Percentiles rank a stretch among this genome's conserved stretches.
phyloP scores from a whole-genome alignment of 306 rosid genomes.

The Acacia confusa region DNA sequence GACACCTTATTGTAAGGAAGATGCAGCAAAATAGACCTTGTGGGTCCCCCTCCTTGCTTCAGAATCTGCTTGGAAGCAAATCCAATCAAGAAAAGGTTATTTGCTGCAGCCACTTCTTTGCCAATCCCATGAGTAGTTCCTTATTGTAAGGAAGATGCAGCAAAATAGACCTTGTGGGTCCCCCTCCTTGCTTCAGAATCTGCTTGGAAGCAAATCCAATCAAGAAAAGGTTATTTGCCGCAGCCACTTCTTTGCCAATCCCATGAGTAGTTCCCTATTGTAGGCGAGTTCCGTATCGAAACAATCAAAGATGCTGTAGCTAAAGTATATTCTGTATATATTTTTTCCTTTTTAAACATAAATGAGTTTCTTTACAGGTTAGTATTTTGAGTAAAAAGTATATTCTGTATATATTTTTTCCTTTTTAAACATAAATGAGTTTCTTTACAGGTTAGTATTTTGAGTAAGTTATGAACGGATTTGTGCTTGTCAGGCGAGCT shows the following conservation, averaged over 20 bases:
- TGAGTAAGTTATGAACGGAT: not conserved
- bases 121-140: slow-evolving; percentile 77
- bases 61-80: slow-evolving; percentile 53
- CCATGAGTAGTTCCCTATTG: slow-evolving; percentile 67
- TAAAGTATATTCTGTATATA: not conserved
- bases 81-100: slow-evolving; percentile 40
- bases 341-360: not conserved
- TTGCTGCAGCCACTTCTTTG: slow-evolving; percentile 70
- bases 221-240: slow-evolving; percentile 45
- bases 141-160: slow-evolving; percentile 80
- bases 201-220: slow-evolving; percentile 50
- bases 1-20: slow-evolving; percentile 68
- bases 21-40: slow-evolving; percentile 57
- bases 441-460: not conserved
- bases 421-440: not conserved
- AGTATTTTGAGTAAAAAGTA: not conserved
- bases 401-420: too few relatives aligned
- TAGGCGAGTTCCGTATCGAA: slow-evolving; percentile 33
- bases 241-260: slow-evolving; percentile 83
- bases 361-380: not conserved
- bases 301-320: not conserved
- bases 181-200: slow-evolving; percentile 55
- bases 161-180: slow-evolving; percentile 46
- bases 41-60: slow-evolving; percentile 54
- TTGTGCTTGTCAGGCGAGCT: not conserved